Percentiles rank a stretch among this genome's conserved stretches.
These are phyloP conservation scores for Mycosphaerella sp. DNA, from an alignment of 2,329 filamentous ascomycete species.

Conservation along the genomic window DNA sequence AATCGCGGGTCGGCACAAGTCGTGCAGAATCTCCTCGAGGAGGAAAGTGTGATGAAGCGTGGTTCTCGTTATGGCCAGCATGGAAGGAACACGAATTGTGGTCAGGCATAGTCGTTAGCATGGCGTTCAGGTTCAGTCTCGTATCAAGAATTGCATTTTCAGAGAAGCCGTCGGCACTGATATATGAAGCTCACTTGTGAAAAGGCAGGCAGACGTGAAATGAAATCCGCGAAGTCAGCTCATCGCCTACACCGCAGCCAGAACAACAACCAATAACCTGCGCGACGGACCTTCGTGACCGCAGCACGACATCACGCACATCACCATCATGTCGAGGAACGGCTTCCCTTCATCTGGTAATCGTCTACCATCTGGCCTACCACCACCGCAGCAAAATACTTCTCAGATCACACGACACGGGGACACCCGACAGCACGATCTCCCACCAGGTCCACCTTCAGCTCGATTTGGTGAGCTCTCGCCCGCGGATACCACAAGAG, in stretches of 20 bases:
- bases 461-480: background rate
- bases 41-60: background rate
- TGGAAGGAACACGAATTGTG: background rate
- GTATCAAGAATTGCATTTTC: background rate
- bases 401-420: no score
- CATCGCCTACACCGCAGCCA: background rate
- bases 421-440: no score
- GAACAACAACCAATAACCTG: background rate
- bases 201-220: background rate
- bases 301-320: background rate
- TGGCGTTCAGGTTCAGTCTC: background rate
- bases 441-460: background rate
- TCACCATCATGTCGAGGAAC: background rate
- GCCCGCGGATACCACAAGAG: background rate
- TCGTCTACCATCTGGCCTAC: no score
- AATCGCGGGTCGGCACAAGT: no score
- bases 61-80: background rate
- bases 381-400: no score
- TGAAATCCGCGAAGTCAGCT: background rate
- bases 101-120: conserved; percentile 1
- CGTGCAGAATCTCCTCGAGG: background rate
- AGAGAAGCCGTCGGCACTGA: background rate
- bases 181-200: background rate
- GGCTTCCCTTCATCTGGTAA: background rate
- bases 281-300: background rate